Evolutionary conservation across 306 rosid genomes (phyloP).

Genomic region (Ceratonia siliqua): DNA sequence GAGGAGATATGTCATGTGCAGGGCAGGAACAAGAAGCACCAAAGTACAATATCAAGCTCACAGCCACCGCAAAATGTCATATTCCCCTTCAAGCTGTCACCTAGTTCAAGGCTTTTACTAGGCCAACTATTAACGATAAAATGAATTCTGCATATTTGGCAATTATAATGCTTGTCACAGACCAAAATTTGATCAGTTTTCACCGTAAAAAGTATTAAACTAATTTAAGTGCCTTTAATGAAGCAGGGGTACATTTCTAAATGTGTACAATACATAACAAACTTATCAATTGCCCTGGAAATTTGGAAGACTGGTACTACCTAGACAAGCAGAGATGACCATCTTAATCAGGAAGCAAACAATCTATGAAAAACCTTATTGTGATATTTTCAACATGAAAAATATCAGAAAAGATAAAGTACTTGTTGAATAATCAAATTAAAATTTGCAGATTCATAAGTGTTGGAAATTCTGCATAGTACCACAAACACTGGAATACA

Average conservation of each 20-base stretch:
- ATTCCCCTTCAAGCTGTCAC: not conserved
- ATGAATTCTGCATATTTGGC: not conserved
- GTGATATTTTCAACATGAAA: conserved; percentile 1
- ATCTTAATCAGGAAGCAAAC: not conserved
- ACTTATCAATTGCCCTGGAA: too few species aligned
- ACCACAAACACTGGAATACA: not conserved
- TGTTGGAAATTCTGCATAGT: conserved; percentile 8
- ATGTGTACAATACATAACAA: too few species aligned
- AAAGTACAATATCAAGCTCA: not conserved
- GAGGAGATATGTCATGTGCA: not conserved
- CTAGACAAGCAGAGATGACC: not conserved
- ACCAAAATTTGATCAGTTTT: not conserved
- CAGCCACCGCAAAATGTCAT: not conserved
- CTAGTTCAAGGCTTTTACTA: not conserved
- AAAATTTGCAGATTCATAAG: not conserved
- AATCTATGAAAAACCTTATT: not conserved
- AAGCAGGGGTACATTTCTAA: not conserved
- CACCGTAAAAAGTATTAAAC: not conserved
- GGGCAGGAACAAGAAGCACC: not conserved
- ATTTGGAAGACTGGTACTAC: too few species aligned
- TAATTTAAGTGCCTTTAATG: not conserved
- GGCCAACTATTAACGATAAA: not conserved
- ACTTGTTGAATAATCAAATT: not conserved
- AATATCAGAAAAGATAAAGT: conserved; percentile 5
- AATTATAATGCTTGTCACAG: not conserved